These are phyloP conservation scores for Aspergillus biplanus DNA, from an alignment of 495 filamentous ascomycete genomes.

Conservation along the genomic window DNA sequence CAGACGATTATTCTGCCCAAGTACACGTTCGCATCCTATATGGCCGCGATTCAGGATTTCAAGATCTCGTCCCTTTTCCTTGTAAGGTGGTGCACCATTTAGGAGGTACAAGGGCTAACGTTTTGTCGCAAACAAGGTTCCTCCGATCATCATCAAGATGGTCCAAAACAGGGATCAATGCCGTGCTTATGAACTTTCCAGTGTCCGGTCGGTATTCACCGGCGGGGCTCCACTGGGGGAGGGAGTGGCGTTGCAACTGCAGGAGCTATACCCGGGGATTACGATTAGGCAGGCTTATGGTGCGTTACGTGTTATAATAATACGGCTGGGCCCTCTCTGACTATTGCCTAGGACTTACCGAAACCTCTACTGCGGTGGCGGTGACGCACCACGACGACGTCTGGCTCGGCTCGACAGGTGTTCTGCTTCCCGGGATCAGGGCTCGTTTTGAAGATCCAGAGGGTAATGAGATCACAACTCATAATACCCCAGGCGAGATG, in stretches of 20 bases:
- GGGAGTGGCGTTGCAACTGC: slow-evolving; percentile 72
- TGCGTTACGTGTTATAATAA: slow-evolving; percentile 63
- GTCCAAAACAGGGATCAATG: slow-evolving; percentile 64
- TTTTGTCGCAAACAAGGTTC: slow-evolving; percentile 58
- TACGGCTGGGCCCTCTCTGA: not conserved
- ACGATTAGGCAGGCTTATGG: slow-evolving; percentile 73
- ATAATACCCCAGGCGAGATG: slow-evolving; percentile 81
- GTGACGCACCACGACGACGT: slow-evolving; percentile 69
- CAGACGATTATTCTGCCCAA: slow-evolving; percentile 79
- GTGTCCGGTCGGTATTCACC: slow-evolving; percentile 68
- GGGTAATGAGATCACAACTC: slow-evolving; percentile 72
- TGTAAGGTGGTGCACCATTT: slow-evolving; percentile 43
- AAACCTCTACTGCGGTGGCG: slow-evolving; percentile 75
- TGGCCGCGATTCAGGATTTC: slow-evolving; percentile 70
- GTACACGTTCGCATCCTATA: slow-evolving; percentile 70
- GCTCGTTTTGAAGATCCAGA: slow-evolving; percentile 74
- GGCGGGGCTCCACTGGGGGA: slow-evolving; percentile 83
- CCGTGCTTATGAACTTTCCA: slow-evolving; percentile 74
- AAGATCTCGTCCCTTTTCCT: slow-evolving; percentile 72
- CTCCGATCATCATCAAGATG: slow-evolving; percentile 85
- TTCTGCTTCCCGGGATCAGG: slow-evolving; percentile 65
- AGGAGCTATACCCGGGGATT: slow-evolving; percentile 66
- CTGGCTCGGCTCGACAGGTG: slow-evolving; percentile 72
- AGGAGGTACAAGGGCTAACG: not conserved
- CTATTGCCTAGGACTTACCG: slow-evolving; percentile 68